phyloP scores from a whole-genome alignment of 306 rosid species.

The Quercus engelmannii region DNA sequence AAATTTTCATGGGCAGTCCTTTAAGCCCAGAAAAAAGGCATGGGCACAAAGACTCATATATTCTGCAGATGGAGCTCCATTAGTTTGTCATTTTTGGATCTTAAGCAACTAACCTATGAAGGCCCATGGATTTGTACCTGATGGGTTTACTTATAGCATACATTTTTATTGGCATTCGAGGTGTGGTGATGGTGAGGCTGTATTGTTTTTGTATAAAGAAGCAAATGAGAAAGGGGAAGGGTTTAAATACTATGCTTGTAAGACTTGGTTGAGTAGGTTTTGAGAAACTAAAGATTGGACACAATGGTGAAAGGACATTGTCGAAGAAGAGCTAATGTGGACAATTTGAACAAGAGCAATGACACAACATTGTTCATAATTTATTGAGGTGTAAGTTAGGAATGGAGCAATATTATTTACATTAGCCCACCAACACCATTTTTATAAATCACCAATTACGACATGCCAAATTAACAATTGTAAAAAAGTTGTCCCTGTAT shows the following conservation, averaged over 20 bases:
- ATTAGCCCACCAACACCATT: too few relatives aligned
- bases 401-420: background rate
- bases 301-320: slow-evolving; percentile 39
- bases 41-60: background rate
- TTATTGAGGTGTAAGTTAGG: too few relatives aligned
- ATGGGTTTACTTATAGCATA: slow-evolving; percentile 41
- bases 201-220: slow-evolving; percentile 28
- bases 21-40: background rate
- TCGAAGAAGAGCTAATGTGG: slow-evolving; percentile 40
- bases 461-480: too few relatives aligned
- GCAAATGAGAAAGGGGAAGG: slow-evolving; percentile 26
- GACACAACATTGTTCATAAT: too few relatives aligned
- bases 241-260: slow-evolving; percentile 42
- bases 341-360: background rate
- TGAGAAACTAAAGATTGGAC: slow-evolving; percentile 59
- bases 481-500: too few relatives aligned
- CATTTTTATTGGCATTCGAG: slow-evolving; percentile 45
- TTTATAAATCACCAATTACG: too few relatives aligned
- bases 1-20: background rate
- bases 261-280: slow-evolving; percentile 55
- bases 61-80: too few relatives aligned
- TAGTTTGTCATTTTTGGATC: too few relatives aligned
- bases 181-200: slow-evolving; percentile 32
- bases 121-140: slow-evolving; percentile 42
- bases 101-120: slow-evolving; percentile 29